These are phyloP conservation scores for Saccharomycopsis schoenii DNA, from an alignment of 805 yeast genomes.

Conservation along the genomic window DNA sequence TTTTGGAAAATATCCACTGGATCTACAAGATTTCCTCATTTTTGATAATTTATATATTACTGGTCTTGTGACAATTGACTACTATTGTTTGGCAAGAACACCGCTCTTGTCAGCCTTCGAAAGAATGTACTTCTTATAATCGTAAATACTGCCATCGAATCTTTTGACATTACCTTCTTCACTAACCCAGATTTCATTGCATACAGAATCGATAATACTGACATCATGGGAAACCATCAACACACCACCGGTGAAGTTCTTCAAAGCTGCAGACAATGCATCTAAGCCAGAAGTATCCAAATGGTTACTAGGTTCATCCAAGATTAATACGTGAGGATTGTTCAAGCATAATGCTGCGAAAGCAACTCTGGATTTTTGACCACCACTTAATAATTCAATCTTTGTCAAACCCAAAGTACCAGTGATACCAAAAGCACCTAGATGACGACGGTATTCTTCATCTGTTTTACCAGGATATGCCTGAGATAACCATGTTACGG, in stretches of 20 bases:
- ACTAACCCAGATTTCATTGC: constrained; percentile 93
- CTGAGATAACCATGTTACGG: constrained; percentile 90
- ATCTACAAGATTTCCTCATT: background rate
- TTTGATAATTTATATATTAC: background rate
- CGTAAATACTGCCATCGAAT: constrained; percentile 76
- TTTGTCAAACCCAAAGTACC: constrained; percentile 89
- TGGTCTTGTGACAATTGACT: background rate
- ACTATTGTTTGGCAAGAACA: constrained; percentile 80
- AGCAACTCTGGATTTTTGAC: constrained; percentile 97
- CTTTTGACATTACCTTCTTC: constrained; percentile 73
- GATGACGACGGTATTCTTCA: constrained; percentile 92
- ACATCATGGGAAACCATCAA: constrained; percentile 98
- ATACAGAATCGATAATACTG: constrained; percentile 74
- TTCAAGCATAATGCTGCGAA: constrained; percentile 89
- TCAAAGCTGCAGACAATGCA: constrained; percentile 85
- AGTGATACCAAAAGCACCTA: constrained; percentile 95
- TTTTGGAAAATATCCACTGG: background rate
- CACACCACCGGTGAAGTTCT: constrained; percentile 87
- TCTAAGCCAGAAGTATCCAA: constrained; percentile 97
- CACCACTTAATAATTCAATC: constrained; percentile 86
- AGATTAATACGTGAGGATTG: constrained; percentile 82
- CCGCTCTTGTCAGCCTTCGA: constrained; percentile 72
- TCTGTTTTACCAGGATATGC: constrained; percentile 89
- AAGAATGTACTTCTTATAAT: constrained; percentile 81
- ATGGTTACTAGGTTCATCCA: constrained; percentile 98